These are phyloP conservation scores for Cladosporium sp. DNA, from an alignment of 2,329 filamentous ascomycete species.

Conservation along the genomic window DNA sequence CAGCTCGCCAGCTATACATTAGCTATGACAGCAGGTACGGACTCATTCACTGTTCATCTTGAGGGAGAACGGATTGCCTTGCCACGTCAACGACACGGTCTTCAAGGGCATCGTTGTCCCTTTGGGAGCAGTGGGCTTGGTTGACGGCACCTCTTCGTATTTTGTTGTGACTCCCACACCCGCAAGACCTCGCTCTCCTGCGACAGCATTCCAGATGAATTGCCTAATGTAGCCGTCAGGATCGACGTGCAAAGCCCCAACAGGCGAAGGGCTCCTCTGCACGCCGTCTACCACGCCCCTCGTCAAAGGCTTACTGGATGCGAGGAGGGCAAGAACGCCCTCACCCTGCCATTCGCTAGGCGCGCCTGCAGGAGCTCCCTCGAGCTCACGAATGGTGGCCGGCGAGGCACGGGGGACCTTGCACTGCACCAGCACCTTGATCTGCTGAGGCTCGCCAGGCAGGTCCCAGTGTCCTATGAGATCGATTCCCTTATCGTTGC, in stretches of 20 bases:
- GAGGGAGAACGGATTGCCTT: conserved; percentile 19
- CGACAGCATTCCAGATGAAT: conserved; percentile 65
- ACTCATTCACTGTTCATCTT: too few species aligned
- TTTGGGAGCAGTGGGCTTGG: background rate
- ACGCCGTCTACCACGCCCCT: conserved; percentile 72
- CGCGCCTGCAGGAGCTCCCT: conserved; percentile 69
- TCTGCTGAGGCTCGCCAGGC: conserved; percentile 31
- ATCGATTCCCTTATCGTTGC: conserved; percentile 66
- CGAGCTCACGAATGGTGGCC: conserved; percentile 63
- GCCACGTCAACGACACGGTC: conserved; percentile 24
- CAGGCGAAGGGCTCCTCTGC: conserved; percentile 58
- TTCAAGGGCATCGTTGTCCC: background rate
- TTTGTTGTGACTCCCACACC: conserved; percentile 35
- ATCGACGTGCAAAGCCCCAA: conserved; percentile 64
- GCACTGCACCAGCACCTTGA: conserved; percentile 57
- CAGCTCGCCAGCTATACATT: too few species aligned
- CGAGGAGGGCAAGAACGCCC: conserved; percentile 64
- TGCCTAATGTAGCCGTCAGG: conserved; percentile 55
- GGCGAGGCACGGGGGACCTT: conserved; percentile 55
- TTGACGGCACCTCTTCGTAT: conserved; percentile 10
- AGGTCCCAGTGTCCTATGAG: conserved; percentile 65
- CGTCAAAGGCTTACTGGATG: conserved; percentile 63
- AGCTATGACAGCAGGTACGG: too few species aligned
- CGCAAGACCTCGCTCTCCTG: conserved; percentile 56
- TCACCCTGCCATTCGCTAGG: conserved; percentile 64